Evolutionary conservation across 2,329 filamentous ascomycete genomes (phyloP), one percentile per base, ranked within the genome.

Genomic region (Capronia epimyces): DNA sequence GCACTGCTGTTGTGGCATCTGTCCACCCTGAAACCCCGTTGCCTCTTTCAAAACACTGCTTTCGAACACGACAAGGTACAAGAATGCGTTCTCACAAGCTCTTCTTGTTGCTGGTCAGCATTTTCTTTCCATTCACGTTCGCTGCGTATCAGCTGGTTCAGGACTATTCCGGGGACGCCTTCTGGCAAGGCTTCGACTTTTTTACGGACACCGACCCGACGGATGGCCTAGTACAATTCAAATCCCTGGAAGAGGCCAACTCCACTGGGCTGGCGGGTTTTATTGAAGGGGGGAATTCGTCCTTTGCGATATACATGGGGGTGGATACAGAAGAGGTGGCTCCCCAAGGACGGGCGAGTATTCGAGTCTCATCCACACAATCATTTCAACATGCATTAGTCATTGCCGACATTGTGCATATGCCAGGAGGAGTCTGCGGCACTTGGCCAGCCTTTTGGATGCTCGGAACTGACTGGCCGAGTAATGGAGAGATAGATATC

Each of bases 381-480:
- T 65, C 66, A 43, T 76, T 71, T 51, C 69, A 72, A 37, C 62
- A 73, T 37, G 73, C 72, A 1, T 62, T 77, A 21, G 67, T 75
- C 45, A 67, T 77, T 46, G 66, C 71, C 27, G 74, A 77, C 51
- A 68, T 77, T 50, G 63, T 64, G 2, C 74, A 77, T 56, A 72
- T 75, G 67, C 74, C 74, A 2, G 68, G 67, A 9, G 66, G 66
- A 39, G 67, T 69, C 39, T 78, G 75, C 51, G 76, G 72, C 41
- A 73, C 69, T 24, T 78, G 76, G 76, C 75, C 75, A 1, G 73
- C 73, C 6, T 74, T 73, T 55, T 75, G 73, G 72, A 68, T 58
- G 55, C 21, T 60, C 5, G 70, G 70, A 15, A 22, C 49, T 12
- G 41, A 58, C 31, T 75, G 71, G 71, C 71, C 71, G 0, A 51